Evolutionary conservation across 2,329 filamentous ascomycete species (phyloP), one percentile per base, ranked within the genome.

Genomic region (Orbilia ellipsospora): DNA sequence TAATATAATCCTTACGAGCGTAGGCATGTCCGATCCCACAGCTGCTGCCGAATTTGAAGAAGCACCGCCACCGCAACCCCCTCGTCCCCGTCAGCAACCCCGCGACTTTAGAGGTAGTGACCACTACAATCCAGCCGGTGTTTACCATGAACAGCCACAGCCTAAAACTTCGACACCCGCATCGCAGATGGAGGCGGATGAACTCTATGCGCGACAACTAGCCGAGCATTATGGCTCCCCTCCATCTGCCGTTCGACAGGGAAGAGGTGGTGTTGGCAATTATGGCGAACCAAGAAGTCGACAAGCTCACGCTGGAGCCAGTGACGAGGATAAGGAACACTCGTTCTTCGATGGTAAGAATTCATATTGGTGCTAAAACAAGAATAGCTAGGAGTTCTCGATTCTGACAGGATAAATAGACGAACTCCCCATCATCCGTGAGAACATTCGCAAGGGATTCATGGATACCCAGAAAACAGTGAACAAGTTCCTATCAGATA

Each of bases 391-490:
- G 5, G 10, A 36, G 6, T 36, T 10, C 8, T 36, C 31, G 5
- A 36, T 36, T 36, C 31, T 36, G 31, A 36, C 31, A 6, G 10
- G 1, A 36, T n/a, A 13, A 45, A 63, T 78, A 89, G 95, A 99
- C 80, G 95, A 99, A 79, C 87, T 99, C 13, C 94, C 95, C 0
- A 89, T 94, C 59, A 97, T 99, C 81, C 90, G 90, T 78, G 93
- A 97, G 81, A 97, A 96, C 80, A 88, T 99, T 79, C 91, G 90
- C 81, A 96, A 98, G 84, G 95, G 95, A 2, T 99, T 99, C 83
- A 81, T 93, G 66, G 94, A 99, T 81, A 98, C 95, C 1, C 95
- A 98, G 84, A 90, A 88, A 66, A 96, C 92, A 81, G 92, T 99
- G 80, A 98, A 96, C 84, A 88, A 88, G 59, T 98, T 94, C 94